Evolutionary conservation across 495 filamentous ascomycete species (phyloP), one percentile per base, ranked within the genome.

Genomic region (Hyaloscypha finlandica): DNA sequence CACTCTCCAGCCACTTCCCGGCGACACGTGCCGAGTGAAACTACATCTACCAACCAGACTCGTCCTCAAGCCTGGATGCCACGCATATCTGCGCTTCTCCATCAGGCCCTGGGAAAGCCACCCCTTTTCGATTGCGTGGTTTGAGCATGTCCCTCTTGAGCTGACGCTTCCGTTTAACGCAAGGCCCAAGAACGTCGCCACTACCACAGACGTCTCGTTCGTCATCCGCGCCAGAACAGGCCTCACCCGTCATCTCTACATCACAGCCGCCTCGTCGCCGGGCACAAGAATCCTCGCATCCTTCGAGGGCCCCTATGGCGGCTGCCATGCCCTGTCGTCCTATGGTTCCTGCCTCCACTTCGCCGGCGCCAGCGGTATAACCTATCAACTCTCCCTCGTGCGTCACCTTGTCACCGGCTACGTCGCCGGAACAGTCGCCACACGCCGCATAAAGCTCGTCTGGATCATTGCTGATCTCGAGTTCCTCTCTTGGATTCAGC

Each of bases 401-500:
- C 83, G 81, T n/a, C 80, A 88, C 37, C 78, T 90, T 6, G 75
- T 90, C 19, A 73, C 76, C 20, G 84, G 82, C 59, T 82, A 83
- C 58, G 73, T 77, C 8, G 77, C 81, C 12, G 79, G 78, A 55
- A 82, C 82, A 25, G 81, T 83, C 48, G 84, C 88, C n/a, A 86
- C 85, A 1, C 80, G 81, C 32, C 80, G 83, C 53, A 80, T 92
- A 70, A 80, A 88, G 25, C 84, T 93, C 4, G 80, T 91, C 65
- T 93, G 90, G 90, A 84, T 82, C 31, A 84, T 93, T 48, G 85
- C 88, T 39, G 85, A 79, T 32, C 84, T 86, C 6, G 89, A 91
- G 42, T 84, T 87, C 57, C 80, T 92, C 19, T 80, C 86, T 64
- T 93, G 90, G 90, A 84, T 91, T n/a, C 83, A 85, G 3, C 78